These are phyloP conservation scores for Xylariaceae sp. DNA, from an alignment of 2,329 filamentous ascomycete genomes.

Conservation along the genomic window DNA sequence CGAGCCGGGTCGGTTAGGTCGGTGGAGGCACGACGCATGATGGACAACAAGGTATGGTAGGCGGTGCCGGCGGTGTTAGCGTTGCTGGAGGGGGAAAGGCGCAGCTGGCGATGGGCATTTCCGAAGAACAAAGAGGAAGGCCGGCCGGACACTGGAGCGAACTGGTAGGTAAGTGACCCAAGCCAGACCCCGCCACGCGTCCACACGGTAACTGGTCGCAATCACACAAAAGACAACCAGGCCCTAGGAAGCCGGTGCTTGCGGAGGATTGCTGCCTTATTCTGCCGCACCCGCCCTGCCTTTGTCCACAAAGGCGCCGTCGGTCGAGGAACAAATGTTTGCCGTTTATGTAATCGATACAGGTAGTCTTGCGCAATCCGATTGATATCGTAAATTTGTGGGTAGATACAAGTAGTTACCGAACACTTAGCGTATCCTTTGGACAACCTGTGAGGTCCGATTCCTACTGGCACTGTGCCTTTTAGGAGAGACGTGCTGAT, in stretches of 20 bases:
- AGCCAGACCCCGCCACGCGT: background rate
- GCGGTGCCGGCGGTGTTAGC: constrained; percentile 8
- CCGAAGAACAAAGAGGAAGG: constrained; percentile 12
- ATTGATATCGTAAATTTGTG: background rate
- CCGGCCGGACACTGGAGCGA: constrained; percentile 15
- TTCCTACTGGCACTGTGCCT: background rate
- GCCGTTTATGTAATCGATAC: too few species aligned
- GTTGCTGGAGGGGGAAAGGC: constrained; percentile 15
- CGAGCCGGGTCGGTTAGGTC: constrained; percentile 39
- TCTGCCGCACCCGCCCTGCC: background rate
- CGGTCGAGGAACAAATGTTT: background rate
- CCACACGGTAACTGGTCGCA: background rate
- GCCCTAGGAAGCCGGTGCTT: background rate
- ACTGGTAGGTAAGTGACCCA: background rate
- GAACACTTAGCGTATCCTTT: background rate
- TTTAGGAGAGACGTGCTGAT: background rate
- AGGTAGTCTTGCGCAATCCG: background rate
- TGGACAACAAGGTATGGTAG: constrained; percentile 11
- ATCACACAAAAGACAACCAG: background rate
- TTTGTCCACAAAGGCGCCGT: background rate
- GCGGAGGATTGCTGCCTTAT: background rate
- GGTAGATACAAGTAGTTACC: too few species aligned
- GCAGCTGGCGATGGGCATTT: constrained; percentile 16
- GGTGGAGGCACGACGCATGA: constrained; percentile 39
- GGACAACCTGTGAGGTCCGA: background rate